Base-by-base conservation (phyloP, 129 eudicot genomes). In the Heracleum sosnowskyi region DNA sequence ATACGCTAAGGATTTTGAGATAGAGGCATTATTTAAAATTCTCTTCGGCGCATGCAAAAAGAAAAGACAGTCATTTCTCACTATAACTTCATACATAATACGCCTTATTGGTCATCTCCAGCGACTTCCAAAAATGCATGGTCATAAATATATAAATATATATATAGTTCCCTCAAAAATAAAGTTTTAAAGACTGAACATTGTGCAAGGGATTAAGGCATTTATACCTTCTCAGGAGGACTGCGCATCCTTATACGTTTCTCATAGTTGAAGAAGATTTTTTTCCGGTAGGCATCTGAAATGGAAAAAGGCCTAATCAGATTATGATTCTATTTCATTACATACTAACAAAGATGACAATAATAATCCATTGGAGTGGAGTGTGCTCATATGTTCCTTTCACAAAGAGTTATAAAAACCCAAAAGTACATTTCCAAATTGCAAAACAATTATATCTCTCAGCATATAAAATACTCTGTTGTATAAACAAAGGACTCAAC, bases 261-360 rank as follows among this genome's bases (percentile, higher is more conserved):
- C 69, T 94, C 98, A 76, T 94, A 94, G 83, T 94, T 94, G 81
- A 94, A 94, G 87, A 91, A 94, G 34, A 94, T 96, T 47, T 87
- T 91, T 78, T 84, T 86, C 80, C 98, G 79, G 78, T 90, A 90
- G 0, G 93, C 83, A 83, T 94, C 98, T 85, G 94, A 78, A 85
- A 82, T 24, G 37, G 20, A 29, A 26, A 64, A 26, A 26, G 70
- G 37, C 12, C 22, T 37, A 5, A 1, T 64, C 20, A 29, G 9
- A 64, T 13, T 64, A 64, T 29, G 20, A 28, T 11, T 31, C 29
- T 55, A 55, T 20, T 20, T 20, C 29, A n/a, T 60, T 2, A 60
- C 2, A 64, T 29, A 64, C 37, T 29, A 64, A 29, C 4, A 10
- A n/a, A 1, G 31, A 1, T 7, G 31, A 24, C 7, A 24, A 57